Evolutionary conservation across 2,329 filamentous ascomycete genomes (phyloP).

Genomic region (Sphaerulina vaccinii): DNA sequence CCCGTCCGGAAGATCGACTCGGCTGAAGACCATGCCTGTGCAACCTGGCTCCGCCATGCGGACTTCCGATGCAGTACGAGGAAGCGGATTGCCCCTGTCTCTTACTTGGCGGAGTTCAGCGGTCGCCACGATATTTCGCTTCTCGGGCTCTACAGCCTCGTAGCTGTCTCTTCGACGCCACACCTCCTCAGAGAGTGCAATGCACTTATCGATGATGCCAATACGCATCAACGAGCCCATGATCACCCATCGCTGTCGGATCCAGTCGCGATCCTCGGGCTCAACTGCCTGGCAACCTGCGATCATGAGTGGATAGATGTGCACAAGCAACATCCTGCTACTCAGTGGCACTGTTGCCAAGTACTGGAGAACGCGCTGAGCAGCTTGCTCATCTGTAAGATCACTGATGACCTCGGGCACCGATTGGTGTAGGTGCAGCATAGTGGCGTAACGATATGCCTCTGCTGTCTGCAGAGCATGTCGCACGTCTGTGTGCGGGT

Average conservation of each 20-base stretch:
- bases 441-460: slow-evolving; percentile 65
- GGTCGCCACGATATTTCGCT: slow-evolving; percentile 39
- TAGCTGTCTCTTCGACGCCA: slow-evolving; percentile 63
- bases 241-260: slow-evolving; percentile 60
- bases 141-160: slow-evolving; percentile 36
- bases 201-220: slow-evolving; percentile 65
- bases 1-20: slow-evolving; percentile 23
- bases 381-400: slow-evolving; percentile 56
- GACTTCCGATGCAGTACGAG: slow-evolving; percentile 18
- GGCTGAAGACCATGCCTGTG: slow-evolving; percentile 37
- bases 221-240: slow-evolving; percentile 64
- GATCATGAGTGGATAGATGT: slow-evolving; percentile 67
- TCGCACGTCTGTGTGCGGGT: slow-evolving; percentile 60
- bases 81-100: slow-evolving; percentile 27
- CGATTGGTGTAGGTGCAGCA: slow-evolving; percentile 66
- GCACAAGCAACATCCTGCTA: slow-evolving; percentile 64
- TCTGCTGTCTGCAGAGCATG: slow-evolving; percentile 66
- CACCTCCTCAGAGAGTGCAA: slow-evolving; percentile 64
- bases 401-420: slow-evolving; percentile 64
- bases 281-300: slow-evolving; percentile 64
- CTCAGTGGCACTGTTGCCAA: slow-evolving; percentile 63
- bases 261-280: slow-evolving; percentile 63
- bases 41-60: slow-evolving; percentile 29
- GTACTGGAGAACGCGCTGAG: slow-evolving; percentile 60
- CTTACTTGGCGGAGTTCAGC: slow-evolving; percentile 35